Evolutionary conservation across 768 basidiomycete species (phyloP).

Genomic region (Melanogaster broomeanus): DNA sequence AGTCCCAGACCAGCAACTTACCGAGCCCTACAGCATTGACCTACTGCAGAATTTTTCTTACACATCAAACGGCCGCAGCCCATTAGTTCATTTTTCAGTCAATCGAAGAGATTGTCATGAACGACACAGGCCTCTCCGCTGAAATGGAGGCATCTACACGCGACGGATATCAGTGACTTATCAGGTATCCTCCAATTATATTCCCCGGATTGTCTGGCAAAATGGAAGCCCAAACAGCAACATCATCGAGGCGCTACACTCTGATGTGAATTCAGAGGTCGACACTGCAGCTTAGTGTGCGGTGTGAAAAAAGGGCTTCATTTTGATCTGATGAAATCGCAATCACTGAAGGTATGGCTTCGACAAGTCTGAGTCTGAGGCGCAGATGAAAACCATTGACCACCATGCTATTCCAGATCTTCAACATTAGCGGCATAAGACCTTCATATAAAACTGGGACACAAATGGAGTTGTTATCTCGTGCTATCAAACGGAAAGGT

Average conservation of each 20-base stretch:
- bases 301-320: conserved; percentile 15
- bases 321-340: conserved; percentile 13
- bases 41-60: conserved; percentile 19
- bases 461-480: not conserved
- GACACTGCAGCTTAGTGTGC: conserved; percentile 14
- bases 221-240: conserved; percentile 26
- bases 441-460: not conserved
- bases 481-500: not conserved
- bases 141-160: conserved; percentile 25
- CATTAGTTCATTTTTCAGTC: conserved; percentile 20
- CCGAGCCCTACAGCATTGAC: conserved; percentile 17
- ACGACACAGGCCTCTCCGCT: conserved; percentile 22
- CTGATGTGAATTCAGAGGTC: conserved; percentile 25
- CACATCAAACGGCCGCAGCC: conserved; percentile 17
- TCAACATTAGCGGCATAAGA: not conserved
- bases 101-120: conserved; percentile 20
- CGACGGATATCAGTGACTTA: not conserved
- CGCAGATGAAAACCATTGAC: not conserved
- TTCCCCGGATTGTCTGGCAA: conserved; percentile 26
- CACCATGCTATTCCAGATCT: not conserved
- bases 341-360: not conserved
- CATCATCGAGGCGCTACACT: conserved; percentile 25
- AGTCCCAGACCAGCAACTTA: too few relatives aligned
- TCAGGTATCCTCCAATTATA: conserved; percentile 20
- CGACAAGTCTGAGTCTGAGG: not conserved